Conservation (phyloP, 2,329 filamentous ascomycete species). For the Fusarium sp. region DNA sequence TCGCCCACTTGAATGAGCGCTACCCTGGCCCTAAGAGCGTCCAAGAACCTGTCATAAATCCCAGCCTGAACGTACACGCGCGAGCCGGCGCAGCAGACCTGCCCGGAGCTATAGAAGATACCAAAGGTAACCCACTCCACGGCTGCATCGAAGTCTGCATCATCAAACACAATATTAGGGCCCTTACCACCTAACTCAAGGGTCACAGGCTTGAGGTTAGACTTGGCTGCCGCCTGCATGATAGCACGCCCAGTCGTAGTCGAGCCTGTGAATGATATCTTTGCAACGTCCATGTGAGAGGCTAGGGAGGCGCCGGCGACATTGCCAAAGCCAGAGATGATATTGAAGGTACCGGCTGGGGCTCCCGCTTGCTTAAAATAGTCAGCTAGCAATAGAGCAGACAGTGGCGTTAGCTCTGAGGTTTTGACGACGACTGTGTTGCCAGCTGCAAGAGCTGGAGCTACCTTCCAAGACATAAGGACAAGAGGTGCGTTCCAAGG, state of each 20-base stretch:
- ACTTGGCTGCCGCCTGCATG: background rate
- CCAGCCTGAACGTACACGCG: background rate
- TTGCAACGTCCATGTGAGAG: background rate
- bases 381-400: background rate
- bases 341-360: background rate
- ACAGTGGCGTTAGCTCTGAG: accelerated
- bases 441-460: background rate
- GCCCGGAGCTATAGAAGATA: background rate
- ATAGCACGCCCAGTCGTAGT: background rate
- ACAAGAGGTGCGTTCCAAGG: background rate
- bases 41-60: background rate
- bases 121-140: background rate
- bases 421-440: background rate
- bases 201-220: background rate
- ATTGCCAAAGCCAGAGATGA: background rate
- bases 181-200: background rate
- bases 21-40: background rate
- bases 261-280: background rate
- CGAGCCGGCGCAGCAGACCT: background rate
- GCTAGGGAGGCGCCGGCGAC: background rate
- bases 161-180: background rate
- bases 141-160: background rate
- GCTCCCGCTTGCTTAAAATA: background rate
- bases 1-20: background rate
- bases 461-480: background rate